Base-by-base conservation (phyloP, 164 flowering plant species). In the Taxillus chinensis region DNA sequence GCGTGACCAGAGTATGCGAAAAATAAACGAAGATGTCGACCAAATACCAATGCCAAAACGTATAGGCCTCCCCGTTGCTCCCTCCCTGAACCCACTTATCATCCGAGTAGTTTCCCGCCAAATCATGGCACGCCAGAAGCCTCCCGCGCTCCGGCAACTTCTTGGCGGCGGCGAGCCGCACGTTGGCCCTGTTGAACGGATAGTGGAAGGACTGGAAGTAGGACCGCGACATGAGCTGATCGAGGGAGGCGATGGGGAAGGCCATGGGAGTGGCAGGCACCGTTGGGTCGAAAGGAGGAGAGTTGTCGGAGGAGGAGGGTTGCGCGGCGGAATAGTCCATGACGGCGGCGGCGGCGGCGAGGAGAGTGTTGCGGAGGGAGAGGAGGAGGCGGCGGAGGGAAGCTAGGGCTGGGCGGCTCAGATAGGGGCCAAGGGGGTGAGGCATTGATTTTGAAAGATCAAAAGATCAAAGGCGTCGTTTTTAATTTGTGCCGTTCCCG, bases 51-150 rank as follows among this genome's bases (percentile, higher is more conserved):
- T 92, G 96, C 92, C 95, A 89, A 4, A 87, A 80, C 5, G 87
- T 82, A 64, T 82, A 89, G 10, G 90, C 95, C 15, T 71, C 83
- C 1, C 71, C 63, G 57, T 86, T 85, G 0, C 54, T 52, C 68
- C 95, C 90, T 3, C 96, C 98, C 67, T 92, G 98, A 41, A 86
- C 74, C 87, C 89, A 87, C 75, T 80, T 80, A 66, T 92, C 98
- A 48, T 89, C 93, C 8, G 13, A 14, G 59, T 92, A 92, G 3
- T 95, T 95, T 4, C 95, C 96, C 1, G 70, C 75, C 95, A 92
- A 84, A 48, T 89, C 98, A 65, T 92, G 98, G 66, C 96, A 92
- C 27, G 84, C 96, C 57, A 92, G 78, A 53, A 84, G n/a, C 78
- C 96, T 76, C 7, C 71, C 78, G 67, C 95, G 66, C 53, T 66